These are phyloP conservation scores for Antarctomyces pellizariae DNA, from an alignment of 495 filamentous ascomycete genomes.

Conservation along the genomic window DNA sequence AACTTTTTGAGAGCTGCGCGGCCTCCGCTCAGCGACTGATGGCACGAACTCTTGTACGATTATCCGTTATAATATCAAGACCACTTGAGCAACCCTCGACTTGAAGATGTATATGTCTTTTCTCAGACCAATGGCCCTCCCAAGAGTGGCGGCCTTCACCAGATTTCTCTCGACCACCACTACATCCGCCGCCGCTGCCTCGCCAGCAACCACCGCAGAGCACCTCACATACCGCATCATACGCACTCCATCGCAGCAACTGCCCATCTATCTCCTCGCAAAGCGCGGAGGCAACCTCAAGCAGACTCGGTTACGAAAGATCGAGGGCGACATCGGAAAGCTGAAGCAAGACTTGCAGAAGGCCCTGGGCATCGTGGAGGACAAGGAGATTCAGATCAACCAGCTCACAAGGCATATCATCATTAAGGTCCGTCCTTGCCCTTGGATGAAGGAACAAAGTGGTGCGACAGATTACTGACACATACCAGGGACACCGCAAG, in stretches of 20 bases:
- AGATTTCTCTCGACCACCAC: conserved; percentile 13
- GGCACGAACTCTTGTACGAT: too few species aligned
- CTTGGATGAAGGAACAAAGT: background rate
- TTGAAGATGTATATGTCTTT: conserved; percentile 9
- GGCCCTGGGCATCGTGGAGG: conserved; percentile 19
- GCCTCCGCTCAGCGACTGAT: too few species aligned
- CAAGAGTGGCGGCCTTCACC: conserved; percentile 14
- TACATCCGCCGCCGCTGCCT: conserved; percentile 6
- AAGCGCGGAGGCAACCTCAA: conserved; percentile 61
- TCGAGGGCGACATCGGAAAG: conserved; percentile 41
- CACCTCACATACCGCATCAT: conserved; percentile 46
- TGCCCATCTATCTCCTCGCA: conserved; percentile 53
- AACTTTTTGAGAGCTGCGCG: too few species aligned
- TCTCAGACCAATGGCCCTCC: conserved; percentile 11
- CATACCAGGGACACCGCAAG: conserved; percentile 11
- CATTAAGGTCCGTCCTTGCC: conserved; percentile 27
- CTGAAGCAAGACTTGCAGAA: conserved; percentile 25
- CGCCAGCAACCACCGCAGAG: conserved; percentile 13
- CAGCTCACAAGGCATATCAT: conserved; percentile 36
- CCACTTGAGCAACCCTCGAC: too few species aligned
- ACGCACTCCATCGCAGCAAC: conserved; percentile 43
- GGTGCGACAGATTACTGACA: background rate
- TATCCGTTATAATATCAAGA: too few species aligned
- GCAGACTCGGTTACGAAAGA: conserved; percentile 52
- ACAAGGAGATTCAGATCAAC: conserved; percentile 27